Conservation (phyloP, 495 filamentous ascomycete species). For the Bacidia rubella region DNA sequence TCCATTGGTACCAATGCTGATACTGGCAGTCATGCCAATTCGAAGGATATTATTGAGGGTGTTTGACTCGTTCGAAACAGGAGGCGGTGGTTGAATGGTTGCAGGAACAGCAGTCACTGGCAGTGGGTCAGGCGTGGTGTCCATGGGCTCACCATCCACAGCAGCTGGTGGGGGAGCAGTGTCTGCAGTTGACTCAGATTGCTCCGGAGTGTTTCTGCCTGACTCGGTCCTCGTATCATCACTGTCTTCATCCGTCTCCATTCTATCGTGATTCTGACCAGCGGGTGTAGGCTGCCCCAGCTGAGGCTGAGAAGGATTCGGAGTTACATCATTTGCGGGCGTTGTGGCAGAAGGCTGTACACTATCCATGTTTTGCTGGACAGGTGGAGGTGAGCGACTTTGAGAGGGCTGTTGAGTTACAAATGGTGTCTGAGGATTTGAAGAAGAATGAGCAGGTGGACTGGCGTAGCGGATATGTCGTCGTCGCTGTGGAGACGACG, state of each 20-base stretch:
- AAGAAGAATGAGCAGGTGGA: constrained; percentile 1
- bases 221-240: constrained; percentile 6
- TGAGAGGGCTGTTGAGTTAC: not conserved
- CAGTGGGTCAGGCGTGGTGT: constrained; percentile 17
- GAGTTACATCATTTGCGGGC: not conserved
- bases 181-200: constrained; percentile 1
- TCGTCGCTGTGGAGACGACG: not conserved
- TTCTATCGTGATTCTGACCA: constrained; percentile 21
- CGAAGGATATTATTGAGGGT: not conserved
- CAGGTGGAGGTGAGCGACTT: not conserved
- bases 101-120: not conserved
- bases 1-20: not conserved
- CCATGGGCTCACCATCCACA: constrained; percentile 15
- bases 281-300: not conserved
- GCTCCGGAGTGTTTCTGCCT: constrained; percentile 8
- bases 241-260: constrained; percentile 19
- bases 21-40: constrained; percentile 3
- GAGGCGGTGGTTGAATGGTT: not conserved
- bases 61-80: not conserved
- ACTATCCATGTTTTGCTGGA: not conserved
- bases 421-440: not conserved
- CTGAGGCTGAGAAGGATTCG: not conserved
- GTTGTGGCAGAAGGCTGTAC: not conserved
- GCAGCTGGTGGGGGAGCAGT: not conserved
- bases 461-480: not conserved